Percentiles rank a stretch among this genome's conserved stretches.
phyloP scores from a whole-genome alignment of 2,329 filamentous ascomycete species.

The Aureobasidium vineae region DNA sequence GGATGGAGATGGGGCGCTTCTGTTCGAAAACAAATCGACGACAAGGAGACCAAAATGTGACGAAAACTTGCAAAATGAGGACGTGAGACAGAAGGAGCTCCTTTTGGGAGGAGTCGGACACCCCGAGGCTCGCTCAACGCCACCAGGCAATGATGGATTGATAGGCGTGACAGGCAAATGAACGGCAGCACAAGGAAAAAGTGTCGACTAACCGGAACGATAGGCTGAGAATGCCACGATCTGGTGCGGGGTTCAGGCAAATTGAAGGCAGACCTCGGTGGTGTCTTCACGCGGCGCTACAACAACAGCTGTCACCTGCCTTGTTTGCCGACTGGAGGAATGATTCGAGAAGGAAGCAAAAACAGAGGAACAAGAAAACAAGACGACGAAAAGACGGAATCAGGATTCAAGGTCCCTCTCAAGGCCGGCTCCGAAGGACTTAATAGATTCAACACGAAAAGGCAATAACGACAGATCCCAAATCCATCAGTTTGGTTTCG shows the following conservation, averaged over 20 bases:
- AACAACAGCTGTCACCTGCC: slow-evolving; percentile 22
- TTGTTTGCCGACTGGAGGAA: slow-evolving; percentile 20
- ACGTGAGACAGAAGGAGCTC: slow-evolving; percentile 21
- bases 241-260: slow-evolving; percentile 25
- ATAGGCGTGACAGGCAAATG: slow-evolving; percentile 11
- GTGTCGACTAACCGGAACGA: slow-evolving; percentile 19
- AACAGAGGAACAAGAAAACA: not conserved
- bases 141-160: slow-evolving; percentile 3
- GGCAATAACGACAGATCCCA: slow-evolving; percentile 19
- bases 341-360: slow-evolving; percentile 10
- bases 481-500: slow-evolving; percentile 1
- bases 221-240: slow-evolving; percentile 21
- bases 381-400: not conserved
- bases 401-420: not conserved
- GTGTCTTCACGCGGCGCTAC: slow-evolving; percentile 24
- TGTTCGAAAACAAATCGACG: slow-evolving; percentile 7
- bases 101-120: slow-evolving; percentile 18
- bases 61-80: slow-evolving; percentile 21
- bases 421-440: not conserved
- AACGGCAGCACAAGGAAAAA: slow-evolving; percentile 18
- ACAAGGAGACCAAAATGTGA: slow-evolving; percentile 22
- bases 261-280: slow-evolving; percentile 18
- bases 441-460: slow-evolving; percentile 6
- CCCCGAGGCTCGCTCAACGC: slow-evolving; percentile 22
- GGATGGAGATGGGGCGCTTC: not conserved